Evolutionary conservation across 805 yeast species (phyloP).

Genomic region (Monosporozyma servazzii): DNA sequence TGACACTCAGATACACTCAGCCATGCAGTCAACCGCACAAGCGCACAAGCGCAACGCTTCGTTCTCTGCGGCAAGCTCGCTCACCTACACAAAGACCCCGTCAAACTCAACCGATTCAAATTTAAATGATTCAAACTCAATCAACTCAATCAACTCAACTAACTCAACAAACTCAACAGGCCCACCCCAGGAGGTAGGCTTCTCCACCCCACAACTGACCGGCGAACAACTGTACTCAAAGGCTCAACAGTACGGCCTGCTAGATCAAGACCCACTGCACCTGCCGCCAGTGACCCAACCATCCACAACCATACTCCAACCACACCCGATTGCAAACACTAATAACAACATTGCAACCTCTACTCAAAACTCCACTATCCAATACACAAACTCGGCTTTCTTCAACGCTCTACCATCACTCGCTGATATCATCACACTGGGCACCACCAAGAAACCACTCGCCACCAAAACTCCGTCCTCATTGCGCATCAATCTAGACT

Average conservation of each 20-base stretch:
- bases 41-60: conserved; percentile 31
- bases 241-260: conserved; percentile 19
- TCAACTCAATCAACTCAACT: neutral
- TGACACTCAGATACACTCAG: no score
- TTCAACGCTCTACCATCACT: conserved; percentile 25
- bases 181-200: conserved; percentile 40
- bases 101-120: neutral
- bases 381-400: neutral
- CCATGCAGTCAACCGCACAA: neutral
- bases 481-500: conserved; percentile 26
- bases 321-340: neutral
- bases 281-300: conserved; percentile 12
- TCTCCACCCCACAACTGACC: conserved; percentile 67
- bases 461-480: conserved; percentile 11
- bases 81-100: conserved; percentile 22
- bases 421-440: conserved; percentile 35
- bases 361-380: no score
- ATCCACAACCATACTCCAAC: neutral
- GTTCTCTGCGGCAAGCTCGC: conserved; percentile 32
- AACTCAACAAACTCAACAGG: neutral
- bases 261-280: conserved; percentile 17
- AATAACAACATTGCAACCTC: no score
- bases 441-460: conserved; percentile 26
- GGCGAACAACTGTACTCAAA: conserved; percentile 36
- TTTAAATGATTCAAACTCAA: neutral